phyloP scores from a whole-genome alignment of 768 basidiomycete genomes.

The Trametes cingulata region DNA sequence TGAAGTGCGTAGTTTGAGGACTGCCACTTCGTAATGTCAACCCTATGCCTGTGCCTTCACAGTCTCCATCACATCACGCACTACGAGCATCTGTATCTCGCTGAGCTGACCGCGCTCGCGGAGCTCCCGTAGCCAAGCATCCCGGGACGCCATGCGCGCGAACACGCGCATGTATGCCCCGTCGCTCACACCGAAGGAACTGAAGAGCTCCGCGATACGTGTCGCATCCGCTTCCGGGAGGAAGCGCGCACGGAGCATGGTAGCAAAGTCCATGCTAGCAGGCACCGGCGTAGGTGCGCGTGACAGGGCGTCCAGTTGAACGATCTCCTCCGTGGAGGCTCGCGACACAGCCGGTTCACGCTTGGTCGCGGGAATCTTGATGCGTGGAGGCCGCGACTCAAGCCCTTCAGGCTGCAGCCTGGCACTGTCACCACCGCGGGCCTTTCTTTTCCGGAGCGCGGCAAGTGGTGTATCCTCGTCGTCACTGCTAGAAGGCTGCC shows the following conservation, averaged over 20 bases:
- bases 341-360: background rate
- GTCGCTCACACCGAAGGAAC: background rate
- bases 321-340: no score
- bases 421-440: no score
- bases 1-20: no score
- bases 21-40: no score
- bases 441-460: no score
- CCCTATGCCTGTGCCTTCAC: no score
- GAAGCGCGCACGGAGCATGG: background rate
- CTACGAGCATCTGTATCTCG: constrained; percentile 3
- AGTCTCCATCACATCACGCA: constrained; percentile 5
- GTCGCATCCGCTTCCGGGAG: constrained; percentile 3
- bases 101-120: background rate
- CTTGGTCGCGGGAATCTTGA: no score
- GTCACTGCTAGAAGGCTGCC: no score
- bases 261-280: background rate
- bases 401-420: no score
- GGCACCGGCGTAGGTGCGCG: background rate
- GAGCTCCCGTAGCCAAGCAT: constrained; percentile 10
- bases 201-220: constrained; percentile 9
- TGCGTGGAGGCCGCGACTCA: no score
- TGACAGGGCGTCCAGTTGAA: no score
- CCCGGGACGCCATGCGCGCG: background rate
- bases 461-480: no score
- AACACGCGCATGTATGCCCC: background rate